phyloP scores from a whole-genome alignment of 208 protist species.

The Trypanosoma conorhini region DNA sequence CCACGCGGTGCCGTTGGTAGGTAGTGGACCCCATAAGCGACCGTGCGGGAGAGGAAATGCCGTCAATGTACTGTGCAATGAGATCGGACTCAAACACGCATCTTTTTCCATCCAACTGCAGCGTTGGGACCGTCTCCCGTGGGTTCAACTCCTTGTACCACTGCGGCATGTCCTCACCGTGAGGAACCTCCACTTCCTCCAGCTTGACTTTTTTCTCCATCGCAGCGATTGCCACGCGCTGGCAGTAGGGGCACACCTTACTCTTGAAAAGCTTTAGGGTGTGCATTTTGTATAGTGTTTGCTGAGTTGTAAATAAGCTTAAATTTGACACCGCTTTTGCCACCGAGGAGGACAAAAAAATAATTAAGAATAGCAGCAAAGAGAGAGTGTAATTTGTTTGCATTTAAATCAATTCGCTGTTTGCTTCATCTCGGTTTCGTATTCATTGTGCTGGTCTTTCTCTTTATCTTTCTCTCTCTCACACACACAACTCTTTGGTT shows the following conservation, averaged over 20 bases:
- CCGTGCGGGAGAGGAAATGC: constrained; percentile 25
- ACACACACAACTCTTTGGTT: too few species aligned
- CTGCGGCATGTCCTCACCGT: constrained; percentile 54
- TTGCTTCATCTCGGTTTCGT: neutral
- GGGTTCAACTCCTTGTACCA: constrained; percentile 85
- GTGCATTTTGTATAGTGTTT: constrained; percentile 18
- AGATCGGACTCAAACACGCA: constrained; percentile 70
- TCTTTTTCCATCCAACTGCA: constrained; percentile 55
- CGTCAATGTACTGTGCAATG: constrained; percentile 74
- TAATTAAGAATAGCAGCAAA: constrained; percentile 7
- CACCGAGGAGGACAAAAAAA: neutral
- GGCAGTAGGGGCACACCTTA: constrained; percentile 62
- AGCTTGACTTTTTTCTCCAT: constrained; percentile 51
- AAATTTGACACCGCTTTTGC: neutral
- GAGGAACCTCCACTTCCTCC: constrained; percentile 51
- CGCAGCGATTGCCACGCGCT: constrained; percentile 61
- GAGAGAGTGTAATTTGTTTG: neutral
- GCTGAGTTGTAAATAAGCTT: neutral
- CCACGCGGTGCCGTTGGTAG: constrained; percentile 58
- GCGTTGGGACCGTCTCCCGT: constrained; percentile 64
- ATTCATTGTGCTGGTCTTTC: neutral
- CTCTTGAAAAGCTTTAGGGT: constrained; percentile 58
- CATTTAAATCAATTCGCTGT: neutral
- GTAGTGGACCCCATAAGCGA: constrained; percentile 46
- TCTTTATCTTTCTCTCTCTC: neutral